phyloP scores from a whole-genome alignment of 768 basidiomycete genomes.

The Leccinum arenicola region DNA sequence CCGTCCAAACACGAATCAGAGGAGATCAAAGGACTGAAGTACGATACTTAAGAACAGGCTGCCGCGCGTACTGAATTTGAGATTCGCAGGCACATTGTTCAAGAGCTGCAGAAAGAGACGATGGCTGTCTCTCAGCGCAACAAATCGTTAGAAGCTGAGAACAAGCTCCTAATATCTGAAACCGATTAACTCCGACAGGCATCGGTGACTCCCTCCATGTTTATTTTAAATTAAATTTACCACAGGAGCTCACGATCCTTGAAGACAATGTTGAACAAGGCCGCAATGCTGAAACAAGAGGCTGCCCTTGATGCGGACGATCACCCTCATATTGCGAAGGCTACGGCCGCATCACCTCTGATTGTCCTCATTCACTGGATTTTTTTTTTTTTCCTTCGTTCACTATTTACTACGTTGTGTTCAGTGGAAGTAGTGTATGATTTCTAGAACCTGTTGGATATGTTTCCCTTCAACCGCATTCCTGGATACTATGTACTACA shows the following conservation, averaged over 20 bases:
- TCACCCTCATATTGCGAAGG: conserved; percentile 1
- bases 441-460: conserved; percentile 12
- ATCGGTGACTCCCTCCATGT: background rate
- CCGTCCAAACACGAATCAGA: conserved; percentile 52
- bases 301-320: conserved; percentile 31
- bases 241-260: conserved; percentile 69
- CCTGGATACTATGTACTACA: no score
- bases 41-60: conserved; percentile 2
- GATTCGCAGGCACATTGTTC: conserved; percentile 72
- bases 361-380: conserved; percentile 85
- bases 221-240: background rate
- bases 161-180: conserved; percentile 56
- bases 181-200: conserved; percentile 73
- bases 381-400: conserved; percentile 57
- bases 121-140: conserved; percentile 56
- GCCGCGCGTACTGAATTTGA: background rate
- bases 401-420: conserved; percentile 7
- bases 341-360: conserved; percentile 27
- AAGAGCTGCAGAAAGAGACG: conserved; percentile 85
- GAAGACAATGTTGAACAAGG: conserved; percentile 73
- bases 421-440: conserved; percentile 19
- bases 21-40: conserved; percentile 86
- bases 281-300: conserved; percentile 45
- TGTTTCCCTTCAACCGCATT: conserved; percentile 5
- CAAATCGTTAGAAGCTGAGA: conserved; percentile 75